Conservation (phyloP, 2,329 filamentous ascomycete species). For the Knufia fluminis region DNA sequence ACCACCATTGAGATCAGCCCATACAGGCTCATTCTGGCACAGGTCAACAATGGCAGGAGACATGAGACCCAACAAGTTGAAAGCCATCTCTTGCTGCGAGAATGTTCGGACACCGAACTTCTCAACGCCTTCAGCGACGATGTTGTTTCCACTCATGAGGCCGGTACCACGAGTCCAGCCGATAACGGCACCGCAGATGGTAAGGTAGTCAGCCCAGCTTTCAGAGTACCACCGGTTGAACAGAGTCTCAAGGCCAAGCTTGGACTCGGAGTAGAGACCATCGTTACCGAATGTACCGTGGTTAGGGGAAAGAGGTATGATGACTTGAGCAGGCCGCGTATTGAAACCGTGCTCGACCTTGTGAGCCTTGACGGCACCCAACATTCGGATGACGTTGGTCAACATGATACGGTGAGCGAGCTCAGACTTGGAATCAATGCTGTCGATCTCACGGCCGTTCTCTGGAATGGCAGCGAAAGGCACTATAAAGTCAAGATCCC, state of each 20-base stretch:
- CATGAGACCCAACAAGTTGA: slow-evolving; percentile 96
- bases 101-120: slow-evolving; percentile 95
- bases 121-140: slow-evolving; percentile 94
- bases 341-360: slow-evolving; percentile 83
- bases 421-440: slow-evolving; percentile 93
- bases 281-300: slow-evolving; percentile 98
- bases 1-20: slow-evolving; percentile 93
- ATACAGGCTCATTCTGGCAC: slow-evolving; percentile 91
- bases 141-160: slow-evolving; percentile 95
- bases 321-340: slow-evolving; percentile 91
- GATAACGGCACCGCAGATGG: slow-evolving; percentile 95
- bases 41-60: slow-evolving; percentile 86
- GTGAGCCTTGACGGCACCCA: slow-evolving; percentile 82
- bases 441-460: slow-evolving; percentile 94
- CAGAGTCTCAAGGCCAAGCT: slow-evolving; percentile 89
- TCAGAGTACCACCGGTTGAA: slow-evolving; percentile 99
- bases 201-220: slow-evolving; percentile 94
- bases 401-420: slow-evolving; percentile 98
- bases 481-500: slow-evolving; percentile 93
- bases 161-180: slow-evolving; percentile 98
- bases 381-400: slow-evolving; percentile 85
- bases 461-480: slow-evolving; percentile 97
- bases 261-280: slow-evolving; percentile 96
- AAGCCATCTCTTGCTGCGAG: slow-evolving; percentile 99
- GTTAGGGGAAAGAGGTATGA: slow-evolving; percentile 91